Percentiles rank a stretch among this genome's conserved stretches.
These are phyloP conservation scores for Thymus mandschuricus DNA, from an alignment of 257 asterid genomes.

Conservation along the genomic window DNA sequence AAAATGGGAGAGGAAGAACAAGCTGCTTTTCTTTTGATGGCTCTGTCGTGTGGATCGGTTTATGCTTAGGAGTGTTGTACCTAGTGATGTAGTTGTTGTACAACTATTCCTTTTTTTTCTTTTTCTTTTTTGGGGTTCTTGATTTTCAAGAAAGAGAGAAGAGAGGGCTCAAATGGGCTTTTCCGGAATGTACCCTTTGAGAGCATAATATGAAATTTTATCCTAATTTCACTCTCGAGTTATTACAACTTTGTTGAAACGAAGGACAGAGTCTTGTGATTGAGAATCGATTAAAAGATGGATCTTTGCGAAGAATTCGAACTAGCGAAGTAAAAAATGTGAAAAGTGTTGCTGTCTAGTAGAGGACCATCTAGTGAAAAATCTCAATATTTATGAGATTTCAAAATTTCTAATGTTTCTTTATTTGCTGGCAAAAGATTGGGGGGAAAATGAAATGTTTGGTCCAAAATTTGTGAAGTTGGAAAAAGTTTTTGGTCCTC, in stretches of 20 bases:
- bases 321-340: neutral
- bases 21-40: slow-evolving; percentile 89
- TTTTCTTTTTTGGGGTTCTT: neutral
- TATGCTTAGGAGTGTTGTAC: slow-evolving; percentile 60
- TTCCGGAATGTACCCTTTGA: slow-evolving; percentile 26
- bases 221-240: neutral
- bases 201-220: slow-evolving; percentile 38
- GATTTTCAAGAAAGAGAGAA: slow-evolving; percentile 11
- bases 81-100: slow-evolving; percentile 34
- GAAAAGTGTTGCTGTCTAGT: neutral
- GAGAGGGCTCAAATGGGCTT: slow-evolving; percentile 36
- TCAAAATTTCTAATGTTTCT: slow-evolving; percentile 17
- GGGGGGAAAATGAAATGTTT: slow-evolving; percentile 39
- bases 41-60: slow-evolving; percentile 85
- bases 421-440: slow-evolving; percentile 24
- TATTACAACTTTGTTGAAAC: no score
- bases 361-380: slow-evolving; percentile 20
- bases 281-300: neutral
- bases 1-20: slow-evolving; percentile 86
- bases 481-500: slow-evolving; percentile 35
- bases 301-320: neutral
- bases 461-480: slow-evolving; percentile 33
- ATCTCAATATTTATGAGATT: neutral
- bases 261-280: no score
- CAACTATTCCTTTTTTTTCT: neutral